These are phyloP conservation scores for Bromus sterilis DNA, from an alignment of 176 grass and related monocot species.

Conservation along the genomic window DNA sequence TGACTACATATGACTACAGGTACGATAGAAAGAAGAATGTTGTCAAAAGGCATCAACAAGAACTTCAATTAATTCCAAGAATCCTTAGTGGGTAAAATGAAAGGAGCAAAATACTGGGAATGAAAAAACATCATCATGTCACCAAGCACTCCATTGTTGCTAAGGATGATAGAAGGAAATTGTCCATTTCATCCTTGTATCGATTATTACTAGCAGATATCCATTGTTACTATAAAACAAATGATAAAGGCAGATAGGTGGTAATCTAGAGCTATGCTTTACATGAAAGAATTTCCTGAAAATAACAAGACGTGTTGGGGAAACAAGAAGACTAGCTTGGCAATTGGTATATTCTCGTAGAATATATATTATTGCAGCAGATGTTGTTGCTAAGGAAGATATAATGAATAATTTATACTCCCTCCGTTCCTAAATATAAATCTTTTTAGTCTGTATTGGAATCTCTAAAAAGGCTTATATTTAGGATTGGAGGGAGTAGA, in stretches of 20 bases:
- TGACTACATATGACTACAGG: no score
- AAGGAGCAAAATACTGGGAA: background rate
- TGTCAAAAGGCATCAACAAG: no score
- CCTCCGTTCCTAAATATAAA: no score
- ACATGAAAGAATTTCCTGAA: background rate
- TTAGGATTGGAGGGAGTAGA: no score
- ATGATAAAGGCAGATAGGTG: background rate
- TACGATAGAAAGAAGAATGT: no score
- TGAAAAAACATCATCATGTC: background rate
- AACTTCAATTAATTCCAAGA: no score
- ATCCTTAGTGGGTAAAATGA: no score
- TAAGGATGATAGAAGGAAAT: no score
- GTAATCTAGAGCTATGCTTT: background rate
- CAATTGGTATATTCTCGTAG: conserved; percentile 9
- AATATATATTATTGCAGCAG: background rate
- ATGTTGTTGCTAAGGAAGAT: background rate
- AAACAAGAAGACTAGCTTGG: background rate
- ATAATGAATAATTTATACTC: background rate
- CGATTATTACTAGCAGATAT: background rate
- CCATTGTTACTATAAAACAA: background rate
- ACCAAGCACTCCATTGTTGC: background rate
- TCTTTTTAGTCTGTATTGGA: no score
- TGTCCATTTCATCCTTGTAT: background rate
- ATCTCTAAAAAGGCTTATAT: no score
- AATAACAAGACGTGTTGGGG: background rate